phyloP scores from a whole-genome alignment of 768 basidiomycete genomes.

The Calocybe gangraenosa region DNA sequence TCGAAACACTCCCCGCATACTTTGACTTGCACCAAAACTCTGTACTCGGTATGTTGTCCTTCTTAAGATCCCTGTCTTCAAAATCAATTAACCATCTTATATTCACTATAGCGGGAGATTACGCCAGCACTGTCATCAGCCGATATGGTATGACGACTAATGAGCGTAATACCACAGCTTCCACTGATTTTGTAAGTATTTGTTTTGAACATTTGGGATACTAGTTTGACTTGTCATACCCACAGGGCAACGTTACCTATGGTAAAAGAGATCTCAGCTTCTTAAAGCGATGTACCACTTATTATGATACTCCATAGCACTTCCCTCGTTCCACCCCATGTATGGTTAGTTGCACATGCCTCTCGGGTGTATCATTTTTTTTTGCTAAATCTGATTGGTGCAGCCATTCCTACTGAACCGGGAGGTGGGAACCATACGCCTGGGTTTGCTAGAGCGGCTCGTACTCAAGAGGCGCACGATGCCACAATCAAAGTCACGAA shows the following conservation, averaged over 20 bases:
- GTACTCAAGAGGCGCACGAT: constrained; percentile 57
- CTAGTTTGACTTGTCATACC: background rate
- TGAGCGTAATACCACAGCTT: constrained; percentile 41
- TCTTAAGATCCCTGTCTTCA: no score
- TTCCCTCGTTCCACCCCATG: constrained; percentile 62
- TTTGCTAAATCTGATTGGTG: no score
- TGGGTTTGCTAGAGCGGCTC: constrained; percentile 58
- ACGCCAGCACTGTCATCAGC: constrained; percentile 39
- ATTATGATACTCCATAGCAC: constrained; percentile 31
- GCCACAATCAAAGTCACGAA: constrained; percentile 54
- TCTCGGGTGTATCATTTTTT: no score
- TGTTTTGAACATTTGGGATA: background rate
- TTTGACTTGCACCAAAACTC: constrained; percentile 58
- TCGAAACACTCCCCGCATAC: constrained; percentile 39
- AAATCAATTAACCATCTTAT: background rate
- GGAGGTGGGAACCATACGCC: constrained; percentile 76
- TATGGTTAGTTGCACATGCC: constrained; percentile 40
- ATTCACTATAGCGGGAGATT: constrained; percentile 41
- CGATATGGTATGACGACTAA: constrained; percentile 39
- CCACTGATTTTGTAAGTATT: constrained; percentile 72
- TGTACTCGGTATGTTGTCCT: constrained; percentile 41
- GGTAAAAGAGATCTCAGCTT: constrained; percentile 33
- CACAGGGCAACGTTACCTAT: constrained; percentile 71
- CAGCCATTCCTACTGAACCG: constrained; percentile 69
- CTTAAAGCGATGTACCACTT: background rate